A percentile compares a stretch with the other conserved stretches of the same genome.
Conservation (phyloP, 352 stramenopile species). For the Globisporangium emineosum region DNA sequence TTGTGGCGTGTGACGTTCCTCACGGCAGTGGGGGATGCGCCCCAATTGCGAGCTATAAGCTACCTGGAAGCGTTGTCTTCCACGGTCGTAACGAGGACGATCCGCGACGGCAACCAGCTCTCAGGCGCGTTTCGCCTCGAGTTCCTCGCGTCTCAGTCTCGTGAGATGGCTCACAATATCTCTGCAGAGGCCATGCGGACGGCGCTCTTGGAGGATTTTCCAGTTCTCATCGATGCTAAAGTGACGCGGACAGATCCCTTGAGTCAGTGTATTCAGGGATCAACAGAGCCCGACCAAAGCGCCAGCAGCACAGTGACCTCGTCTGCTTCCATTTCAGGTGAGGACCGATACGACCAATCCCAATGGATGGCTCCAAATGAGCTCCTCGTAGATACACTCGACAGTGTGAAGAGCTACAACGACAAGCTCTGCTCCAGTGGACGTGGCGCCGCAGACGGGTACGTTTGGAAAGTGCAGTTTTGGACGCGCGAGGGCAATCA, state of each 20-base stretch:
- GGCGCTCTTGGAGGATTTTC: conserved; percentile 41
- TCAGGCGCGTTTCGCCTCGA: conserved; percentile 81
- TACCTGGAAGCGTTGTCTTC: conserved; percentile 74
- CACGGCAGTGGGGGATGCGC: conserved; percentile 78
- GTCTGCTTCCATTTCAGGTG: conserved; percentile 16
- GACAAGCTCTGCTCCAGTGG: conserved; percentile 86
- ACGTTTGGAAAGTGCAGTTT: conserved; percentile 91
- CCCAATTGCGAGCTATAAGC: conserved; percentile 66
- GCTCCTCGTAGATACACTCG: conserved; percentile 26
- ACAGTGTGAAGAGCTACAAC: conserved; percentile 45
- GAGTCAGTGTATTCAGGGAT: conserved; percentile 51
- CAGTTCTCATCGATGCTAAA: conserved; percentile 57
- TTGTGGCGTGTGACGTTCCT: conserved; percentile 92
- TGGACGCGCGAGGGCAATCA: conserved; percentile 86
- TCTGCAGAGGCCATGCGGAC: conserved; percentile 53
- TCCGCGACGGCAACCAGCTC: conserved; percentile 85
- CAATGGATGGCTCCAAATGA: conserved; percentile 59
- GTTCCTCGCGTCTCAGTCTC: conserved; percentile 64
- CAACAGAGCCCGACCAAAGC: conserved; percentile 50
- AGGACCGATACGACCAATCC: conserved; percentile 36
- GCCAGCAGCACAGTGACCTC: conserved; percentile 17
- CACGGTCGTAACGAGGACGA: conserved; percentile 62
- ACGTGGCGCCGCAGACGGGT: conserved; percentile 66
- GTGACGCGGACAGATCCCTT: conserved; percentile 70
- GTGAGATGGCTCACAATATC: conserved; percentile 64